phyloP scores from a whole-genome alignment of 345 rosid genomes.

The Ceriops zippeliana region DNA sequence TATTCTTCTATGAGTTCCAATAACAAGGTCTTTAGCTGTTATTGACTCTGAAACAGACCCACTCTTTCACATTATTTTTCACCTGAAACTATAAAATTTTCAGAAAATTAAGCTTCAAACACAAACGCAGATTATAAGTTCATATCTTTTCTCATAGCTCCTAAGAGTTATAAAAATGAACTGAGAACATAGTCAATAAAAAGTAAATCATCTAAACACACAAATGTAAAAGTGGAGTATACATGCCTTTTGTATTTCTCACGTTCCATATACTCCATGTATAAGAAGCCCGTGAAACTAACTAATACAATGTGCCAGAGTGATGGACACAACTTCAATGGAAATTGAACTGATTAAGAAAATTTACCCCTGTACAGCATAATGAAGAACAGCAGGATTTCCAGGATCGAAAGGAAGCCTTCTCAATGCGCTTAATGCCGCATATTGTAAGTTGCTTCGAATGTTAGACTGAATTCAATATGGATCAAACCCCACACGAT shows the following conservation, averaged over 20 bases:
- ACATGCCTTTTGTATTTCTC: neutral
- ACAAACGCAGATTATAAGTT: too few relatives aligned
- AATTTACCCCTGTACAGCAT: constrained; percentile 92
- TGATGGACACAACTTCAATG: neutral
- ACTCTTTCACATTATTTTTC: too few relatives aligned
- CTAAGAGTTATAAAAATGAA: neutral
- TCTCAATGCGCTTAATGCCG: constrained; percentile 94
- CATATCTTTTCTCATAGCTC: too few relatives aligned
- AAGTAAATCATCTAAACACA: neutral
- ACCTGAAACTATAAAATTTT: too few relatives aligned
- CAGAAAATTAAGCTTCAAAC: too few relatives aligned
- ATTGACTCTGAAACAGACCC: too few relatives aligned
- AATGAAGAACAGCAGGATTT: constrained; percentile 84
- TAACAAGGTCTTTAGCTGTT: too few relatives aligned
- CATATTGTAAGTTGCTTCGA: constrained; percentile 93
- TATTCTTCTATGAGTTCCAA: too few relatives aligned
- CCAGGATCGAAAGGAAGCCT: constrained; percentile 99
- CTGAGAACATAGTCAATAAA: neutral
- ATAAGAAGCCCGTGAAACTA: neutral
- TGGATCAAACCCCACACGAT: neutral
- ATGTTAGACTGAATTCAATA: constrained; percentile 51
- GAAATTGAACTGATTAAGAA: neutral
- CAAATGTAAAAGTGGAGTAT: neutral
- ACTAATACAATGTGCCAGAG: constrained; percentile 4
- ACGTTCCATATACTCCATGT: neutral